A percentile compares a stretch with the other conserved stretches of the same genome.
phyloP scores from a whole-genome alignment of 179 eudicot species.

The Corrigiola litoralis region DNA sequence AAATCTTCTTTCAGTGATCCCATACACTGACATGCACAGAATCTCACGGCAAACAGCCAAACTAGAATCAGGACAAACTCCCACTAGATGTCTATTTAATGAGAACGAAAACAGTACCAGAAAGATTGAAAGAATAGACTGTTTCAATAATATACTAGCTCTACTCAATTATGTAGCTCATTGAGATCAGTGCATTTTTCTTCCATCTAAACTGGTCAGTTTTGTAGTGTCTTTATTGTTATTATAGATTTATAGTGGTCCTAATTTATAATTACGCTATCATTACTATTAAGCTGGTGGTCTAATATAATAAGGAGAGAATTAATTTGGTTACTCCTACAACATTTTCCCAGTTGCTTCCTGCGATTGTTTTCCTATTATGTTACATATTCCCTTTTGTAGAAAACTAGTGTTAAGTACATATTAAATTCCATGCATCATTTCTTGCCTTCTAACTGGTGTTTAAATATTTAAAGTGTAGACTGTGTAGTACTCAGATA shows the following conservation, averaged over 20 bases:
- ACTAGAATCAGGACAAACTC: background rate
- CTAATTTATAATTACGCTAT: background rate
- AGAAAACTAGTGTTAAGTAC: background rate
- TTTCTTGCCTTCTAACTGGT: conserved; percentile 7
- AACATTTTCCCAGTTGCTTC: conserved; percentile 18
- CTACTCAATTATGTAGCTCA: too few relatives aligned
- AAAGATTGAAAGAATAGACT: background rate
- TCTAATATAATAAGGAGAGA: conserved; percentile 6
- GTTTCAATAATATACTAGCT: conserved; percentile 5
- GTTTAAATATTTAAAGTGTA: too few relatives aligned
- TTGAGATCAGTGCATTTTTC: background rate
- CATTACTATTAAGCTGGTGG: conserved; percentile 7
- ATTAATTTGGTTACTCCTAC: background rate
- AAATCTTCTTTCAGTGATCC: background rate
- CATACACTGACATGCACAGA: conserved; percentile 4
- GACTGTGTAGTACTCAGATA: background rate
- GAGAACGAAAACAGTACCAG: conserved; percentile 3
- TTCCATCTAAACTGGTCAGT: background rate
- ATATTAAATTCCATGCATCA: background rate
- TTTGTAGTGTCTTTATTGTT: background rate
- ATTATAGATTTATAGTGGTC: background rate
- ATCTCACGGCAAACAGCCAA: background rate
- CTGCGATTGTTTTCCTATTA: conserved; percentile 3
- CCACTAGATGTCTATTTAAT: background rate
- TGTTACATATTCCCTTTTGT: background rate